A percentile compares a stretch with the other conserved stretches of the same genome.
phyloP scores from a whole-genome alignment of 768 basidiomycete genomes.

The Termitomyces sp. region DNA sequence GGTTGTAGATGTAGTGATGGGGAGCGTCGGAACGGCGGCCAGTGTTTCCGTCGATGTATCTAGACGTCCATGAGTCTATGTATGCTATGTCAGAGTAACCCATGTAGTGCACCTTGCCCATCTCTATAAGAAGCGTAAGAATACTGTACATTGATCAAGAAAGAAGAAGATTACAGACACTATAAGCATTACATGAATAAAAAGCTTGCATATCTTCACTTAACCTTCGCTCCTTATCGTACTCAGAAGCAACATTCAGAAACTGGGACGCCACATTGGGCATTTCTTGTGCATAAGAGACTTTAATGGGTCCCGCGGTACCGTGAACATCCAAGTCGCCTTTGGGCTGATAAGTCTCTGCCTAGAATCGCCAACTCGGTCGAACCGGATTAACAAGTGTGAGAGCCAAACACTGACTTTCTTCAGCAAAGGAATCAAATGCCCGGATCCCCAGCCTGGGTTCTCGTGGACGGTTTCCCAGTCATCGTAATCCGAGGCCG shows the following conservation, averaged over 20 bases:
- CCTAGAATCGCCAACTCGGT: conserved; percentile 10
- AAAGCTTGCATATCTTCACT: conserved; percentile 47
- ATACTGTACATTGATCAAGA: not conserved
- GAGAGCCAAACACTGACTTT: conserved; percentile 33
- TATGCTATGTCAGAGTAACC: too few species aligned
- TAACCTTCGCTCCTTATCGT: conserved; percentile 39
- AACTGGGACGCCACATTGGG: conserved; percentile 44
- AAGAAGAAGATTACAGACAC: conserved; percentile 26
- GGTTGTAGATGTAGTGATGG: conserved; percentile 46
- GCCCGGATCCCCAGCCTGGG: conserved; percentile 53
- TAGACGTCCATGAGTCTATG: conserved; percentile 15
- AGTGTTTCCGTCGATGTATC: conserved; percentile 46
- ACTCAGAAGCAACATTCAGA: conserved; percentile 36
- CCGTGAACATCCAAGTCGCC: conserved; percentile 36
- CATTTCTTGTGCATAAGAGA: conserved; percentile 33
- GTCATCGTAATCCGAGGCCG: conserved; percentile 61
- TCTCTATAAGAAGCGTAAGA: conserved; percentile 24
- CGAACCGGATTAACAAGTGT: not conserved
- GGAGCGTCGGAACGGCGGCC: conserved; percentile 55
- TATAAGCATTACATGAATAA: conserved; percentile 36
- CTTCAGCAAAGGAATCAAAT: conserved; percentile 50
- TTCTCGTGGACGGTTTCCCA: conserved; percentile 50
- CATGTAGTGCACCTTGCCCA: conserved; percentile 43
- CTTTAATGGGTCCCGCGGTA: conserved; percentile 41
- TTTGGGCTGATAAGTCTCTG: conserved; percentile 32